Conservation (phyloP, 164 flowering plant genomes). For the Echeveria elegans region DNA sequence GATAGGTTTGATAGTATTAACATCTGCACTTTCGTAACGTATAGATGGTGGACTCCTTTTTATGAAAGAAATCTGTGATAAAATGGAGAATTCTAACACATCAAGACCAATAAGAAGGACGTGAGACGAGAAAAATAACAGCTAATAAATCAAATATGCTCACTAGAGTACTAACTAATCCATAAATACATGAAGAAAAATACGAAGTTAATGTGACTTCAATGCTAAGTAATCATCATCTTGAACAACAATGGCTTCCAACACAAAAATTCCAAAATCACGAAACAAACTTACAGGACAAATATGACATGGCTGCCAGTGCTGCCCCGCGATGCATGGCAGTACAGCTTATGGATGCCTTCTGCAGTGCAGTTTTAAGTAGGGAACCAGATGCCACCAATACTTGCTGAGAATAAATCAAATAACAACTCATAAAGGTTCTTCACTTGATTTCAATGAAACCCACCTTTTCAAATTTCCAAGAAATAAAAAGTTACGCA, state of each 20-base stretch:
- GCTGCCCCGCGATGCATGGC: conserved; percentile 99
- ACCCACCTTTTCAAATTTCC: not conserved
- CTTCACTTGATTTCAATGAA: not conserved
- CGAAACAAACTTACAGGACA: conserved; percentile 56
- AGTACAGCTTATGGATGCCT: conserved; percentile 93
- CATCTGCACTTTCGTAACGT: not conserved
- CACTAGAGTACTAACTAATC: not conserved
- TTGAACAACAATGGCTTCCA: not conserved
- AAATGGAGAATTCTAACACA: too few species aligned
- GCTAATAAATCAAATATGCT: not conserved
- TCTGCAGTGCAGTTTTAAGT: conserved; percentile 80
- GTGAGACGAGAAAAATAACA: too few species aligned
- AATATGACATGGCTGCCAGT: conserved; percentile 88
- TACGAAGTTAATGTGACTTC: not conserved
- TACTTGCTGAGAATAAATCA: conserved; percentile 49
- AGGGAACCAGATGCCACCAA: conserved; percentile 68
- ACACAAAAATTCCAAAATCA: not conserved
- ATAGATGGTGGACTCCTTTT: not conserved
- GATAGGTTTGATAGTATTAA: not conserved
- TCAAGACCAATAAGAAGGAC: too few species aligned
- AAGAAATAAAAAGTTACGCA: not conserved
- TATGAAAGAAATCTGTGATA: too few species aligned
- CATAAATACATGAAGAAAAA: not conserved
- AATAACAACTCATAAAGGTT: not conserved
- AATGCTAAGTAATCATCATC: not conserved